Evolutionary conservation across 2,329 filamentous ascomycete species (phyloP).

Genomic region (Dothistroma septosporum): DNA sequence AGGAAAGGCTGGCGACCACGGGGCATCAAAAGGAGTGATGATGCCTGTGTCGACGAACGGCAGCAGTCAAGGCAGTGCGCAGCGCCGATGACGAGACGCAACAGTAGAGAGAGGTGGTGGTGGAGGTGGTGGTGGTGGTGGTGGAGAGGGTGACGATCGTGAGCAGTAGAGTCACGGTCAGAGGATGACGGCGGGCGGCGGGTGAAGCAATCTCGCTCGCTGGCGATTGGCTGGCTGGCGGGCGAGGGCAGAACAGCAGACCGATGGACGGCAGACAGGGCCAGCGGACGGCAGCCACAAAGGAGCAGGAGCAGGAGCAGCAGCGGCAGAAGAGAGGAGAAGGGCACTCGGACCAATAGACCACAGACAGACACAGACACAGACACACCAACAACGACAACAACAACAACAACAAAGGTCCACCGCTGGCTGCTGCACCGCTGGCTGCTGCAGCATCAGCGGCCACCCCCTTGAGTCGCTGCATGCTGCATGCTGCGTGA

Average conservation of each 20-base stretch:
- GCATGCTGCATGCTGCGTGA: not conserved
- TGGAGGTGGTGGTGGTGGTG: not conserved
- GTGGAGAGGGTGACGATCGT: not conserved
- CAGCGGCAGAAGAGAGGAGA: not conserved
- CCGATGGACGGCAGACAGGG: not conserved
- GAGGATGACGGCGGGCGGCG: not conserved
- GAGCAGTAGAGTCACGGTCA: not conserved
- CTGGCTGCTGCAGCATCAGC: not conserved
- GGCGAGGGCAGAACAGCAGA: too few species aligned
- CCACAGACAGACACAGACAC: not conserved
- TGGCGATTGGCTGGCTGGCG: too few species aligned
- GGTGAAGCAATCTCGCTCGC: slow-evolving; percentile 5
- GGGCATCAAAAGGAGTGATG: slow-evolving; percentile 35
- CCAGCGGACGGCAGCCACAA: not conserved
- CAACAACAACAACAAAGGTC: not conserved
- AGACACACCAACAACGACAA: not conserved
- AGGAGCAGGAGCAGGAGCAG: not conserved
- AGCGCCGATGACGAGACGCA: slow-evolving; percentile 11
- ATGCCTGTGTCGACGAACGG: slow-evolving; percentile 19
- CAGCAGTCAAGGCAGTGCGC: slow-evolving; percentile 6
- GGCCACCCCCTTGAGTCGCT: not conserved
- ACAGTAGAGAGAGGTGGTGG: slow-evolving; percentile 10
- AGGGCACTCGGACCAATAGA: not conserved
- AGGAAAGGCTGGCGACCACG: slow-evolving; percentile 21
- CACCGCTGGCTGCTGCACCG: not conserved